Base-by-base conservation (phyloP, 768 basidiomycete genomes). In the Tylopilus vinaceipallidus region DNA sequence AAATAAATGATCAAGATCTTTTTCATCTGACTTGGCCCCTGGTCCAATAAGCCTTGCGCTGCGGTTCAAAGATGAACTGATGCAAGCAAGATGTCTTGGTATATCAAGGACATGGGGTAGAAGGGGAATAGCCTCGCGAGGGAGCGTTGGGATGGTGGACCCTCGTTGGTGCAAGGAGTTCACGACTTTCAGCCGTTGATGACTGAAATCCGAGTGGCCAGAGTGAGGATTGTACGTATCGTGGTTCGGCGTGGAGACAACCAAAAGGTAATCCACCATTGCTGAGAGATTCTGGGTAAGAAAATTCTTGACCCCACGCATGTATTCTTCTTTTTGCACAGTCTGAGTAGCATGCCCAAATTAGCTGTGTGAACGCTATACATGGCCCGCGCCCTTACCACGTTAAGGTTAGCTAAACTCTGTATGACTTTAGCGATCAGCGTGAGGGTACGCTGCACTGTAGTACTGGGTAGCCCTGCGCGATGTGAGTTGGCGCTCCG, bases 371-470 rank as follows among this genome's bases (percentile, higher is more conserved):
- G 27, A 6, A 24, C 23, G 38, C 41, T 27, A 45, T 24, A 32
- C 26, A 45, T 47, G 8, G 19, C 26, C 39, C 24, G 30, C 20
- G 20, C 14, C 70, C 84, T 57, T 63, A 86, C 88, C 8, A 79
- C 66, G 55, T 89, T 91, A 47, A 94, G 71, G 66, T 95, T 95
- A 6, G 92, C 92, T 34, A 94, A 72, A 56, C 87, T 93, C 67
- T 92, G 90, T 17, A 95, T 78, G n/a, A 87, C 88, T 67, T 91
- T 93, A 7, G 91, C 91, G 45, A 95, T 83, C 56, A 91, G 65
- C 0, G 87, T 94, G 42, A 95, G 75, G 63, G 85, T 92, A 30
- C 91, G 82, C 61, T 89, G 84, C 10, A 91, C 81, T 9, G 81
- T 71, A 17, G 73, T 62, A 47, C 76, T 76, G 4, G 89, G 86